Percentiles rank a stretch among this genome's conserved stretches.
phyloP scores from a whole-genome alignment of 2,329 filamentous ascomycete species.

The Xylariaceae sp. region DNA sequence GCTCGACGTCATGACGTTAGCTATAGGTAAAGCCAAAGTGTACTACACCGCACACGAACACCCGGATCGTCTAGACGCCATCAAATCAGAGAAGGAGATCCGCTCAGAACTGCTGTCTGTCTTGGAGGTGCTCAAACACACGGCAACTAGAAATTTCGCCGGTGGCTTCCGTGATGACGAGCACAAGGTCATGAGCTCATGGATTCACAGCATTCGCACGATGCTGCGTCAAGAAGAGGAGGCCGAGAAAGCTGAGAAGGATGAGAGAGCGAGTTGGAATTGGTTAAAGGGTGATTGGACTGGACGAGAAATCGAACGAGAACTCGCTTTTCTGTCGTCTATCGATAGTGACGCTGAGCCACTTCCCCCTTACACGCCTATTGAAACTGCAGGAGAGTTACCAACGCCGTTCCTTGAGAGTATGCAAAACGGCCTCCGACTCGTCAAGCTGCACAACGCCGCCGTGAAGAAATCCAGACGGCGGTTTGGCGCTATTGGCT shows the following conservation, averaged over 20 bases:
- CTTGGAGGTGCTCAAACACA: constrained; percentile 86
- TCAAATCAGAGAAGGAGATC: constrained; percentile 83
- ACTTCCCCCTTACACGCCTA: constrained; percentile 65
- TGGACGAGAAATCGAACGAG: constrained; percentile 69
- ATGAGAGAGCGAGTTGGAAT: constrained; percentile 68
- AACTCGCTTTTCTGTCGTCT: constrained; percentile 75
- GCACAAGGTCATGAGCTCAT: constrained; percentile 67
- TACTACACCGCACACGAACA: constrained; percentile 94
- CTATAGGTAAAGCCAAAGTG: constrained; percentile 91
- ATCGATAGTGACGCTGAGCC: constrained; percentile 59
- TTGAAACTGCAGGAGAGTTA: constrained; percentile 44
- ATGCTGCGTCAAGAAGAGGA: constrained; percentile 75
- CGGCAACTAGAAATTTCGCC: constrained; percentile 82
- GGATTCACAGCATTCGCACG: constrained; percentile 73
- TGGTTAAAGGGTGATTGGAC: constrained; percentile 81
- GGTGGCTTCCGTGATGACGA: constrained; percentile 79
- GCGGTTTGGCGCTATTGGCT: constrained; percentile 84
- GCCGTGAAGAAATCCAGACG: constrained; percentile 79
- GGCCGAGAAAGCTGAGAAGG: constrained; percentile 67
- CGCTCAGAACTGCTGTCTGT: constrained; percentile 79
- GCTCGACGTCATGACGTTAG: constrained; percentile 86
- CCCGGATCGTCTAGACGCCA: constrained; percentile 77
- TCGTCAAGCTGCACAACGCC: constrained; percentile 87
- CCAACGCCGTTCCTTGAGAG: constrained; percentile 71
- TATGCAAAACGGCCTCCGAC: constrained; percentile 73